Base-by-base conservation (phyloP, 345 rosid species). In the Dipteronia dyeriana region DNA sequence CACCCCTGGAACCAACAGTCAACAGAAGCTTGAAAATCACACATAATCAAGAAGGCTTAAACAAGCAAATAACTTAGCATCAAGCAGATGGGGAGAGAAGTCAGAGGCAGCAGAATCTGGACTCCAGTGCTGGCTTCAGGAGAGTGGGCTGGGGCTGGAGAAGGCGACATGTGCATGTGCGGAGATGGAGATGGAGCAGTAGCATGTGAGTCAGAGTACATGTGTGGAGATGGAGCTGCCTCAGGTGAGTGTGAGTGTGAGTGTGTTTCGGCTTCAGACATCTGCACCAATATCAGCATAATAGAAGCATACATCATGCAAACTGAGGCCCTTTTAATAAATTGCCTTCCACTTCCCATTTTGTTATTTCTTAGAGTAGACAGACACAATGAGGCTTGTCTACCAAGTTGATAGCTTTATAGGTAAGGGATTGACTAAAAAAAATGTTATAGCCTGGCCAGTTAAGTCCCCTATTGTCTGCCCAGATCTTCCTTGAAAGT, bases 161-260 rank as follows among this genome's bases (percentile, higher is more conserved):
- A 5, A 34, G 38, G 38, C 38, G 38, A 34, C 4, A 34, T 34
- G 38, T 34, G 38, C 38, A 23, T 12, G 45, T 54, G 61, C 7
- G 75, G 75, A 72, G 75, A 38, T 38, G 66, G 53, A 39, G 66
- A 66, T 0, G 54, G 17, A 2, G 0, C 38, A 34, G 38, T 34
- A 34, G 38, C 38, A 34, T 20, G 16, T 13, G 38, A 59, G 68
- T 64, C 41, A 6, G n/a, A 5, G 19, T 6, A 20, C 38, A 23
- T 12, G 45, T 54, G 61, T 26, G 75, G 75, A 59, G 75, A 38
- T 38, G 66, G 53, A 39, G 66, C 75, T 0, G 54, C 3, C 12
- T 19, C 75, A 19, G 19, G 68, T 64, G 16, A 2, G 2, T 20
- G 16, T 13, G 38, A 57, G 67, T 29, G 68, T 19, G n/a, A 5